Evolutionary conservation across 768 basidiomycete species (phyloP).

Genomic region (Podaxis carcinomalis): DNA sequence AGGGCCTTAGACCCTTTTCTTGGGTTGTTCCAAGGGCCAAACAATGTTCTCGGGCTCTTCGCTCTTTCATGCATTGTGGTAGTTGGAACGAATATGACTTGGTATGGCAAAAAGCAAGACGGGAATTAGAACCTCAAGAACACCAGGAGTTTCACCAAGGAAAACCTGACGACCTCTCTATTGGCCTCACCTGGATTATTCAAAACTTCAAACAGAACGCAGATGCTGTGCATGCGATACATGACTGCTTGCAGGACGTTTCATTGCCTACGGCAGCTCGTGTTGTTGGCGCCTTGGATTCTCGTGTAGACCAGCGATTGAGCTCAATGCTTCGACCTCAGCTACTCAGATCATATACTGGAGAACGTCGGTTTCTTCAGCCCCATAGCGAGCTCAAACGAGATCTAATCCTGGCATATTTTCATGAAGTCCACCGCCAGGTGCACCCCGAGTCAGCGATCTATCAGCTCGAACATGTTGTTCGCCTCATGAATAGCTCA

Average conservation of each 20-base stretch:
- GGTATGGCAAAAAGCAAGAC: background rate
- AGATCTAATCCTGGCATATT: slow-evolving; percentile 4
- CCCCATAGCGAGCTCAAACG: slow-evolving; percentile 7
- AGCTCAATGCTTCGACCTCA: background rate
- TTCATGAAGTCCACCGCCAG: background rate
- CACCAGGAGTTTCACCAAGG: background rate
- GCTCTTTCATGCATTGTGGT: background rate
- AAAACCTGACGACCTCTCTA: background rate
- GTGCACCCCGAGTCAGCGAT: background rate
- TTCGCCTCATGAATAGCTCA: background rate
- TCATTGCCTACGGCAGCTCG: background rate
- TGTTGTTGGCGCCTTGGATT: slow-evolving; percentile 1
- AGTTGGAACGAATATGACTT: slow-evolving; percentile 1
- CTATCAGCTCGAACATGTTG: slow-evolving; percentile 2
- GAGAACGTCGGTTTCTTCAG: background rate
- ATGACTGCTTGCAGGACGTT: background rate
- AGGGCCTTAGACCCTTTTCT: background rate
- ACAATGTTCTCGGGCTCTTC: background rate
- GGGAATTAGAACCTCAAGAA: background rate
- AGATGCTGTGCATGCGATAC: background rate
- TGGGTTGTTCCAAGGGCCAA: background rate
- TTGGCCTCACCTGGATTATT: background rate
- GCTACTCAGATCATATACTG: background rate
- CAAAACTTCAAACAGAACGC: background rate
- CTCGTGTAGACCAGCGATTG: background rate